Base-by-base conservation (phyloP, 495 filamentous ascomycete genomes). In the Terfezia boudieri region DNA sequence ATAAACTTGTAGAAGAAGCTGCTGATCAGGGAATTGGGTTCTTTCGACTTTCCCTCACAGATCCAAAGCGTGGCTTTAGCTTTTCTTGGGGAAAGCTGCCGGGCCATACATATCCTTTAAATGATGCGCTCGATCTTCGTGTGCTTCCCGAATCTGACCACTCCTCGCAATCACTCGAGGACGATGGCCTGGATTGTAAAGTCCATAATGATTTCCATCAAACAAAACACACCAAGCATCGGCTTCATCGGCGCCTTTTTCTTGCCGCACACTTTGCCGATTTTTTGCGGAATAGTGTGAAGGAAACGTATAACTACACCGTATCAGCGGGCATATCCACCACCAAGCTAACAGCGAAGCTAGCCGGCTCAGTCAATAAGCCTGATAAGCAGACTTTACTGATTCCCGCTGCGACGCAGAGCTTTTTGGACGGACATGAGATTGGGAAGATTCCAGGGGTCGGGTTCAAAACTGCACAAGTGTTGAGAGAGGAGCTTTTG, bases 361-460 rank as follows among this genome's bases (percentile, higher is more conserved):
- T 96, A 32, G 84, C 79, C 23, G 89, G 89, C 17, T 85, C 77
- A 68, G 68, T 81, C 46, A 76, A 94, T 63, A 94, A 94, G 67
- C 89, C 89, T 0, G 79, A 81, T 50, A 79, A 76, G 53, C 89
- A 93, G 63, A 94, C 89, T 0, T 82, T 83, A 6, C 76, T 96
- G 3, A 67, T 92, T 6, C 76, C 80, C 10, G 78, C 81, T 2
- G 77, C 77, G 52, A 65, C 67, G 1, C 55, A 64, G 2, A 57
- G 60, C 0, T 94, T 96, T 60, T 71, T 96, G 54, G 86, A 92
- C 59, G 61, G 56, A 16, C 82, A 86, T 60, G 77, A 80, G 55
- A 78, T 96, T 52, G 79, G 84, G 46, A 83, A 82, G 60, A 75
- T 96, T 36, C 89, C 89, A 0, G 85, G 87, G 0, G 84, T 96